Base-by-base conservation (phyloP, 2,329 filamentous ascomycete species). In the Paraphoma chrysanthemicola region DNA sequence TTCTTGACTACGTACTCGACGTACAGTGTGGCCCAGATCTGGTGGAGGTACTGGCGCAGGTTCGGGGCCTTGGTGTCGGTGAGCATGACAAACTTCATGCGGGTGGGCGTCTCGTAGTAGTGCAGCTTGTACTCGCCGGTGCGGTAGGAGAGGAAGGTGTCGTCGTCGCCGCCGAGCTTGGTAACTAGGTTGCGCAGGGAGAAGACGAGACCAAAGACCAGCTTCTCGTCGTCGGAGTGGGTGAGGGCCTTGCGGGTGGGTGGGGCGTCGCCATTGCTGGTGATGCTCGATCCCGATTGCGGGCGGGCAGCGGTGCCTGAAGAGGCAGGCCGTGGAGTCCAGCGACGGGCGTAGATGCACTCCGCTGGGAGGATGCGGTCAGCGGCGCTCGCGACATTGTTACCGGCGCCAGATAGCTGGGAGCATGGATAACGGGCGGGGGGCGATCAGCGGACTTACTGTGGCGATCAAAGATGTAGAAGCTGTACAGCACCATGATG, bases 391-490 rank as follows among this genome's bases (percentile, higher is more conserved):
- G 44, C 9, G 23, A 42, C 11, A 7, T 42, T 42, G 39, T 8
- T 16, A 28, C 28, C 52, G 14, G 33, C 10, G 33, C 33, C 33
- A 36, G 9, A 36, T 36, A 36, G 33, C 33, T 36, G 33, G 33
- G 33, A 36, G 33, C 33, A 3, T 36, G 10, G 33, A 36, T 36
- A 36, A 36, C 33, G 33, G 33, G 48, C 16, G 51, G 53, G 62
- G 44, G 44, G 36, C 45, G 47, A 36, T 36, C 33, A 36, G 33
- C 33, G 33, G 33, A 72, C 86, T 74, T 85, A 97, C 95, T 97
- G 80, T 99, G 95, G 65, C 95, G 90, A 81, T 99, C 95, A 77
- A 99, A 99, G 75, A 99, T 97, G 84, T 97, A 97, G 81, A 99
- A 97, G 57, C 93, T 93, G 81, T 96, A 98, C 78, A 98, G 91